These are phyloP conservation scores for Solanum commersonii DNA, from an alignment of 257 asterid species.

Conservation along the genomic window DNA sequence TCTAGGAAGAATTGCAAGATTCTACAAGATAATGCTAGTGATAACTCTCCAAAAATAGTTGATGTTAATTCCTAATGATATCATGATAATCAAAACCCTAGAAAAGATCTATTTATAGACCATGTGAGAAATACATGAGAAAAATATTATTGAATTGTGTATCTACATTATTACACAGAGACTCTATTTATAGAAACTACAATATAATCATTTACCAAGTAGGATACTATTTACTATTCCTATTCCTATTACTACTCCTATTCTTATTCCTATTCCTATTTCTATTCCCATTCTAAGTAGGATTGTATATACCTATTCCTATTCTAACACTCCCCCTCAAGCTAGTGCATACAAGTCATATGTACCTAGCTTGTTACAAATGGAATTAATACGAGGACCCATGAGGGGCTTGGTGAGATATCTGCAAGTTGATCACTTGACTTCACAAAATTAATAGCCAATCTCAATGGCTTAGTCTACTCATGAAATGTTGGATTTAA, in stretches of 20 bases:
- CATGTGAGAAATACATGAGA: background rate
- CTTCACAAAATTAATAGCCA: background rate
- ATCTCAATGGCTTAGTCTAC: background rate
- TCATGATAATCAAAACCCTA: background rate
- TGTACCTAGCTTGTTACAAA: background rate
- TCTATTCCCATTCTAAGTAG: background rate
- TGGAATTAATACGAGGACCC: background rate
- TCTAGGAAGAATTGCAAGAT: background rate
- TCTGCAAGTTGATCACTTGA: background rate
- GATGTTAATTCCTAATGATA: background rate
- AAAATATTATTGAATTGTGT: background rate
- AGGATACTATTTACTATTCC: background rate
- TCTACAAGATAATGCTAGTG: background rate
- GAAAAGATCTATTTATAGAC: background rate
- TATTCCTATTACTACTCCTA: too few relatives aligned
- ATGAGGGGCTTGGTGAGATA: background rate
- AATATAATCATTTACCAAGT: background rate
- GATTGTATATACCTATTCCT: background rate
- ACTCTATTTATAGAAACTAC: background rate
- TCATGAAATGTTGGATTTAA: background rate
- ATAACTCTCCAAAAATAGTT: background rate
- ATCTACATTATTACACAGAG: background rate
- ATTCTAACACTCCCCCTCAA: background rate
- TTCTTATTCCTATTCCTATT: too few relatives aligned
- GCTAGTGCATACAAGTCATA: background rate